A percentile compares a stretch with the other conserved stretches of the same genome.
Evolutionary conservation across 176 grass and related monocot genomes (phyloP).

Genomic region (Stipa capillata): DNA sequence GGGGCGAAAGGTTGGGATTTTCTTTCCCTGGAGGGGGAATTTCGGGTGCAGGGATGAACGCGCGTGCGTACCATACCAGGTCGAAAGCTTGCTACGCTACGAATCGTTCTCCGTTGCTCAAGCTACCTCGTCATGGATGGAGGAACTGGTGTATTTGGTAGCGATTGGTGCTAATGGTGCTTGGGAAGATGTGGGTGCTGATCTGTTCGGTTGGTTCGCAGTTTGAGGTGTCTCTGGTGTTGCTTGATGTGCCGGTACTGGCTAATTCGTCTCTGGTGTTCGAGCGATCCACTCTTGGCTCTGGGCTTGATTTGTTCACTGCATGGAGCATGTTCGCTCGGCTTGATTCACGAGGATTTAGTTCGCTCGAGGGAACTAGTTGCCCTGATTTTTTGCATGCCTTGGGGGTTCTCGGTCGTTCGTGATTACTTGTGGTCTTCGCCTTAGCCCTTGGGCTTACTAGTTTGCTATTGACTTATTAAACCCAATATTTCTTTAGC

Average conservation of each 20-base stretch:
- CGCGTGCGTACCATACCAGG: background rate
- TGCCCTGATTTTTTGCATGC: background rate
- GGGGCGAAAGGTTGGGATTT: background rate
- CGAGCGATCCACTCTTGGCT: background rate
- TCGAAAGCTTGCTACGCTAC: too few species aligned
- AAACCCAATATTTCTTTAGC: background rate
- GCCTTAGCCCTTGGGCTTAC: background rate
- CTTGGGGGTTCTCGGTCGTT: background rate
- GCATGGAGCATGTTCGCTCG: background rate
- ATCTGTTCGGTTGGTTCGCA: background rate
- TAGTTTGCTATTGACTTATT: background rate
- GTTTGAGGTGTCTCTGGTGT: background rate
- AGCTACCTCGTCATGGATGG: background rate
- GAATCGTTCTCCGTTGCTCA: background rate
- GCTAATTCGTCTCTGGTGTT: background rate
- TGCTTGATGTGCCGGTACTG: background rate
- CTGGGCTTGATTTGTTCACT: background rate
- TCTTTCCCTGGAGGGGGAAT: background rate
- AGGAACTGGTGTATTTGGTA: background rate
- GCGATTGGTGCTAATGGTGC: background rate
- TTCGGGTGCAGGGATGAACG: background rate
- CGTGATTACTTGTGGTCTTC: background rate
- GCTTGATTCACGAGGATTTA: background rate
- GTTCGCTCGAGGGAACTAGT: background rate
- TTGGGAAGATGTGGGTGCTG: too few species aligned